phyloP scores from a whole-genome alignment of 164 flowering plant species.

The Aristolochia contorta region DNA sequence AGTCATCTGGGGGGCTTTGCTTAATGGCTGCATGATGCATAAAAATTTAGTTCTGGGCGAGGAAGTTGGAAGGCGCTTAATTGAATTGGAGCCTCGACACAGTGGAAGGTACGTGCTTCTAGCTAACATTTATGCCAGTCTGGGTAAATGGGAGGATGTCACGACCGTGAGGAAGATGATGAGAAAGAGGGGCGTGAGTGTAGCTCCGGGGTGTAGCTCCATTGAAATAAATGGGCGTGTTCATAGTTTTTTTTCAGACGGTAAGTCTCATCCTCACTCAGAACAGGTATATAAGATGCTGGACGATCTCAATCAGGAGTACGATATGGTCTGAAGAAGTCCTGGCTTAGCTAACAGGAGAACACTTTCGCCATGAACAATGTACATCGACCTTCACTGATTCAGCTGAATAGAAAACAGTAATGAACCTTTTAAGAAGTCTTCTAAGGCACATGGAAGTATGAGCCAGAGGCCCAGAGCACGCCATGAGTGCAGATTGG shows the following conservation, averaged over 20 bases:
- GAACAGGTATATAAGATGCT: slow-evolving; percentile 4
- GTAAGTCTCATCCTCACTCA: slow-evolving; percentile 10
- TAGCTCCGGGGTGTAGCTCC: slow-evolving; percentile 9
- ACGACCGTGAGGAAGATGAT: slow-evolving; percentile 10
- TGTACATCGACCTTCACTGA: too few relatives aligned
- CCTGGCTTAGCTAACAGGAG: not conserved
- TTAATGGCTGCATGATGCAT: slow-evolving; percentile 14
- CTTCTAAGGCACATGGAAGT: too few relatives aligned
- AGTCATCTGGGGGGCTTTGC: slow-evolving; percentile 11
- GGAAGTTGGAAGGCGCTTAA: slow-evolving; percentile 9
- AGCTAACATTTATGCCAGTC: slow-evolving; percentile 10
- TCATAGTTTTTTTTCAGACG: slow-evolving; percentile 10
- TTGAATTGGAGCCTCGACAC: slow-evolving; percentile 14
- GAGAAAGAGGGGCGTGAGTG: slow-evolving; percentile 10
- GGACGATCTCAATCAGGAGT: slow-evolving; percentile 4
- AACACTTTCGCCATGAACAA: too few relatives aligned
- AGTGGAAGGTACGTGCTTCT: slow-evolving; percentile 15
- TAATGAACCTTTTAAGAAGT: too few relatives aligned
- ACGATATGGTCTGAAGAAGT: not conserved
- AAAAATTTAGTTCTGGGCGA: slow-evolving; percentile 10
- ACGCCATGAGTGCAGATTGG: too few relatives aligned
- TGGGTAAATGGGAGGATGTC: slow-evolving; percentile 15
- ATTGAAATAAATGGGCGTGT: slow-evolving; percentile 9
- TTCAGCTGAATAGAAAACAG: too few relatives aligned
- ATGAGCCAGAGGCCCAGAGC: too few relatives aligned